These are phyloP conservation scores for Puya raimondii DNA, from an alignment of 176 grass and related monocot genomes.

Conservation along the genomic window DNA sequence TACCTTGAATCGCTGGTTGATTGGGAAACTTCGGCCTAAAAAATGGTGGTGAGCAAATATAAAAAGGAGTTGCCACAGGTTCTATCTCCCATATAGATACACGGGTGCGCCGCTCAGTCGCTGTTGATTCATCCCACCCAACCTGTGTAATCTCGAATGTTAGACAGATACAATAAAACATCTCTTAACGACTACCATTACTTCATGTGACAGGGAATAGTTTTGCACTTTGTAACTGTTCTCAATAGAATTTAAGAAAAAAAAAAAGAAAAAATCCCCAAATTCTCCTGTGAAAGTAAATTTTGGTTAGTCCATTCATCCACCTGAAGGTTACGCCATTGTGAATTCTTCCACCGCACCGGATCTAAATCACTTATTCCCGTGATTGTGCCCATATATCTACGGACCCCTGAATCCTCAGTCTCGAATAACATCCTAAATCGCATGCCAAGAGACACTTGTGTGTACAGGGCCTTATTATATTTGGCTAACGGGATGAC, in stretches of 20 bases:
- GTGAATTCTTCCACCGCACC: constrained; percentile 85
- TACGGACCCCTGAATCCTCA: constrained; percentile 90
- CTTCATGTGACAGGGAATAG: background rate
- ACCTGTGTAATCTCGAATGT: constrained; percentile 36
- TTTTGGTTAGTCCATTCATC: background rate
- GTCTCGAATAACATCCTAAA: constrained; percentile 99
- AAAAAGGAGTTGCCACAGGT: constrained; percentile 94
- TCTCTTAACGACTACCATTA: background rate
- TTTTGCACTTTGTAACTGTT: background rate
- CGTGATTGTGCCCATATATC: constrained; percentile 96
- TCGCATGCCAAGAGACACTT: constrained; percentile 95
- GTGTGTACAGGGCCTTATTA: constrained; percentile 92
- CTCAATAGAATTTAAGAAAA: too few relatives aligned
- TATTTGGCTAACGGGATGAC: constrained; percentile 94
- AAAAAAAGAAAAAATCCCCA: too few relatives aligned
- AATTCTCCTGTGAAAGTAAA: background rate
- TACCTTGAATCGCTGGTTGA: constrained; percentile 69
- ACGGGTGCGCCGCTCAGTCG: constrained; percentile 68
- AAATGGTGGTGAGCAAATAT: constrained; percentile 94
- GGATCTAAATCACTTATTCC: constrained; percentile 89
- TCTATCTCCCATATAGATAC: constrained; percentile 99
- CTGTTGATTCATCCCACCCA: constrained; percentile 99
- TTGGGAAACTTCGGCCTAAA: constrained; percentile 77
- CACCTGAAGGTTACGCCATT: constrained; percentile 98
- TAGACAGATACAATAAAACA: background rate